These are phyloP conservation scores for Castanea mollissima DNA, from an alignment of 306 rosid species.

Conservation along the genomic window DNA sequence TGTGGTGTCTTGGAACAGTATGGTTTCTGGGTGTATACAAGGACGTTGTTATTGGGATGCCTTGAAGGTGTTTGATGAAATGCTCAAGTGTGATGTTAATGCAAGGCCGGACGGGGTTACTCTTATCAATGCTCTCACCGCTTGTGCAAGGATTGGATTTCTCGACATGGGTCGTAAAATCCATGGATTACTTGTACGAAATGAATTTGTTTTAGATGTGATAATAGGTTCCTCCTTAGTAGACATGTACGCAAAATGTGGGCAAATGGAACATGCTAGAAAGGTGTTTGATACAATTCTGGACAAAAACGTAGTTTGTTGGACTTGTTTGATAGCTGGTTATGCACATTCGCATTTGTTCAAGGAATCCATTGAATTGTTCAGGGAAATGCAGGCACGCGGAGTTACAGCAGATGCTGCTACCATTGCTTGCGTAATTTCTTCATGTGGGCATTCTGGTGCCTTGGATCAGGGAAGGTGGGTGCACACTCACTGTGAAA, in stretches of 20 bases:
- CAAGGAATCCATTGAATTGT: conserved; percentile 15
- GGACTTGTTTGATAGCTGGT: conserved; percentile 21
- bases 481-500: conserved; percentile 15
- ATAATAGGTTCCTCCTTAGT: conserved; percentile 20
- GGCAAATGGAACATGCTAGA: neutral
- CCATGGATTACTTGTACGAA: conserved; percentile 10
- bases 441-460: conserved; percentile 20
- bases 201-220: neutral
- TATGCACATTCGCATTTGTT: conserved; percentile 3
- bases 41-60: conserved; percentile 2
- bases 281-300: conserved; percentile 18
- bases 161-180: conserved; percentile 11
- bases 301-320: conserved; percentile 20
- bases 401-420: conserved; percentile 15
- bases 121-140: conserved; percentile 12
- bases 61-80: conserved; percentile 17
- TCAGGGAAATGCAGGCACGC: conserved; percentile 12
- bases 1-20: conserved; percentile 8
- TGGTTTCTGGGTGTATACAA: conserved; percentile 4
- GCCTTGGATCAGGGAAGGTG: conserved; percentile 21
- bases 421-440: conserved; percentile 6
- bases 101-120: conserved; percentile 11
- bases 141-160: conserved; percentile 15
- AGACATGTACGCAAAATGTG: conserved; percentile 19
- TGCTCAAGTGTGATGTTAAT: neutral